phyloP scores from a whole-genome alignment of 306 rosid species.

The Rosa lucieae region DNA sequence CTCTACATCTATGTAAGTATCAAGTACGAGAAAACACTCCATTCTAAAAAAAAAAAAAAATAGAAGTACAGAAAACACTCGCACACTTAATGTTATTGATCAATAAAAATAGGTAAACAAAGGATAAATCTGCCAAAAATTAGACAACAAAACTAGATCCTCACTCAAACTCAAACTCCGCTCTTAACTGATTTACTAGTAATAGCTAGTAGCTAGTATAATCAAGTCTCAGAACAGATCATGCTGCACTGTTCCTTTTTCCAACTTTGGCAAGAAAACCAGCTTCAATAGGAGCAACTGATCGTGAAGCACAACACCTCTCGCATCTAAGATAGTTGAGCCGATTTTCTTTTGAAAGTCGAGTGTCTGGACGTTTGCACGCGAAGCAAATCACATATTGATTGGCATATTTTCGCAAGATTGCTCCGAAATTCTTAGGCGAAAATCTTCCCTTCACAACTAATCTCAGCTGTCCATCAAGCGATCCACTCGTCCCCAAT shows the following conservation, averaged over 20 bases:
- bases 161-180: no score
- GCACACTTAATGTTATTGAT: no score
- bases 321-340: constrained; percentile 91
- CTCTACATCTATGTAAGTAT: no score
- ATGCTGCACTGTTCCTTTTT: constrained; percentile 69
- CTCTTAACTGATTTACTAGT: no score
- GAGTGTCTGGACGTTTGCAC: constrained; percentile 70
- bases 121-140: no score
- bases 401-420: constrained; percentile 82
- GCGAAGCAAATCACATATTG: not conserved
- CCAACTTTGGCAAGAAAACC: constrained; percentile 97
- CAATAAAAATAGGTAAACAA: no score
- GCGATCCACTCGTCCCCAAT: constrained; percentile 90
- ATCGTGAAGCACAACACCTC: constrained; percentile 89
- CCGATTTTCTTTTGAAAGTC: constrained; percentile 89
- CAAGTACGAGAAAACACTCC: no score
- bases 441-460: constrained; percentile 79
- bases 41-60: no score
- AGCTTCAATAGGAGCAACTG: constrained; percentile 90
- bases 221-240: constrained; percentile 8
- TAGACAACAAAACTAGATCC: no score
- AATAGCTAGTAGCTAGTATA: no score
- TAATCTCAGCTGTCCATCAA: constrained; percentile 89
- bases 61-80: no score
- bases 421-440: constrained; percentile 86